phyloP scores from a whole-genome alignment of 371 early-diverging fungal genomes.

The Globomyces sp. region DNA sequence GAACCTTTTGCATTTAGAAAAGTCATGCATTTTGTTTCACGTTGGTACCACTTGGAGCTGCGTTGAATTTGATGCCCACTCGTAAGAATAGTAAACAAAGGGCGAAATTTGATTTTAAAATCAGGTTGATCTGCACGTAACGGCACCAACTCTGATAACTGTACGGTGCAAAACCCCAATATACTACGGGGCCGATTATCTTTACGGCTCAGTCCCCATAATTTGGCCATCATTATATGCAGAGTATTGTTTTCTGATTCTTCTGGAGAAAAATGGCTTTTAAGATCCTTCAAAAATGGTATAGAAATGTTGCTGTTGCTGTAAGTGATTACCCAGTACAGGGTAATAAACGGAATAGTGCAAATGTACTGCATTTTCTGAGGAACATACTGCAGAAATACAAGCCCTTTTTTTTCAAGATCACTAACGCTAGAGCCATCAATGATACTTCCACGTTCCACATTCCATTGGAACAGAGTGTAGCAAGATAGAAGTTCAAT shows the following conservation, averaged over 20 bases:
- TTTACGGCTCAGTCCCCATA: constrained; percentile 3
- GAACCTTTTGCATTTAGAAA: constrained; percentile 14
- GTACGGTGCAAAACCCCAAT: neutral
- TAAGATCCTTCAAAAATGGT: constrained; percentile 11
- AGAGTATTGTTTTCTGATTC: constrained; percentile 12
- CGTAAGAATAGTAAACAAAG: neutral
- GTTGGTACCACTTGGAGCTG: neutral
- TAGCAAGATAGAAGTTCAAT: constrained; percentile 11
- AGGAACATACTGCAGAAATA: constrained; percentile 12
- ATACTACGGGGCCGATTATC: neutral
- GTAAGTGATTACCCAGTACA: constrained; percentile 7
- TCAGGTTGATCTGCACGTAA: neutral
- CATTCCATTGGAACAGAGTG: constrained; percentile 7
- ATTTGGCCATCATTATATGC: constrained; percentile 9
- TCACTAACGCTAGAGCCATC: neutral
- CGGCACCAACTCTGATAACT: neutral
- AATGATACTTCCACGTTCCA: neutral
- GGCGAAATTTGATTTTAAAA: constrained; percentile 1
- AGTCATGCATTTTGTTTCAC: neutral
- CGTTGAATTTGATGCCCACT: neutral
- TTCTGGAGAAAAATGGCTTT: constrained; percentile 9
- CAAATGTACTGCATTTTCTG: neutral
- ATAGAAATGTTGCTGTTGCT: neutral
- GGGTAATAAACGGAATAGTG: constrained; percentile 5
- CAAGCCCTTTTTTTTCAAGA: constrained; percentile 8